Evolutionary conservation across 208 protist species (phyloP).

Genomic region (Crithidia bombi): DNA sequence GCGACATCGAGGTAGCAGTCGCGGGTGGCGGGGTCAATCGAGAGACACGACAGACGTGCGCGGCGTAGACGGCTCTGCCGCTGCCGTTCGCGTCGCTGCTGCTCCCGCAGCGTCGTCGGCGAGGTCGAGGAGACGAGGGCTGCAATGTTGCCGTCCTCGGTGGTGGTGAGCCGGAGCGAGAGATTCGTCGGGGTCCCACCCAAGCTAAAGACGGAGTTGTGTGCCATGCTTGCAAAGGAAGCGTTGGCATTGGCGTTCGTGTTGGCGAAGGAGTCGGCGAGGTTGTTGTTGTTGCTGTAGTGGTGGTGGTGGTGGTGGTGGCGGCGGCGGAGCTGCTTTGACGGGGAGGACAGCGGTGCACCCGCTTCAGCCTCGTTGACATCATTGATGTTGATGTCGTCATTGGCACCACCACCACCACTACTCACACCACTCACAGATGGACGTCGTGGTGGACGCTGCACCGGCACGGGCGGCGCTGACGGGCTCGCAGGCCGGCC

Average conservation of each 20-base stretch:
- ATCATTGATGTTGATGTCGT: background rate
- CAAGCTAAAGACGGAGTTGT: conserved; percentile 23
- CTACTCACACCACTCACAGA: too few species aligned
- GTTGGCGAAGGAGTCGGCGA: conserved; percentile 24
- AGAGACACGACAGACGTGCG: conserved; percentile 34
- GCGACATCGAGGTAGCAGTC: conserved; percentile 49
- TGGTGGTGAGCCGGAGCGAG: conserved; percentile 30
- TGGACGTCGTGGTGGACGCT: too few species aligned
- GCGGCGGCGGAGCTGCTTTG: background rate
- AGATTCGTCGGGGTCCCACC: conserved; percentile 31
- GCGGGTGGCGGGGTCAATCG: conserved; percentile 32
- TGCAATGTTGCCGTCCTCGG: conserved; percentile 28
- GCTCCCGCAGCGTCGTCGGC: conserved; percentile 21
- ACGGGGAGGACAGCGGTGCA: background rate
- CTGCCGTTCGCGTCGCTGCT: conserved; percentile 23
- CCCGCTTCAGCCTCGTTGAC: background rate
- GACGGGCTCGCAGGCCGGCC: too few species aligned
- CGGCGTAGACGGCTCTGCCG: conserved; percentile 23
- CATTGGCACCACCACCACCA: too few species aligned
- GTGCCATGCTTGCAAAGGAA: conserved; percentile 27
- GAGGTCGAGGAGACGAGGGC: conserved; percentile 26
- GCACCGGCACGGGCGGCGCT: too few species aligned
- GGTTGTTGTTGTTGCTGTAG: conserved; percentile 1
- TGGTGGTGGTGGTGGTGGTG: background rate
- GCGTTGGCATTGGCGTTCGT: conserved; percentile 3